phyloP scores from a whole-genome alignment of 2,329 filamentous ascomycete species.

The Penicillium sp. region DNA sequence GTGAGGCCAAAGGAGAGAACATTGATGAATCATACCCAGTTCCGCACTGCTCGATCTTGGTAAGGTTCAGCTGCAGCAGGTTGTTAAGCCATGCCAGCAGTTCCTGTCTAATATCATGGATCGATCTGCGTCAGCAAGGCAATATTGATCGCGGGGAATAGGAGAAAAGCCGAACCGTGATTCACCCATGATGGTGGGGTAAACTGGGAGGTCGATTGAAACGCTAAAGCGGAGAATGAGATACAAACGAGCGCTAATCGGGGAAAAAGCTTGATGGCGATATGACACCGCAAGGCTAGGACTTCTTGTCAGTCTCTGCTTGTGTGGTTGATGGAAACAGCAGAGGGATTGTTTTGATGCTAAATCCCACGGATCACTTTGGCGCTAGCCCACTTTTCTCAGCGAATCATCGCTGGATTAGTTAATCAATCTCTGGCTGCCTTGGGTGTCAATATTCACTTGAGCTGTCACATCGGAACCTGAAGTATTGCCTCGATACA shows the following conservation, averaged over 20 bases:
- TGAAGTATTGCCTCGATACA: not conserved
- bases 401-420: conserved; percentile 53
- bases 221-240: conserved; percentile 6
- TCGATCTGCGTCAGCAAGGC: conserved; percentile 11
- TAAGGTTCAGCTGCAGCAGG: conserved; percentile 96
- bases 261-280: not conserved
- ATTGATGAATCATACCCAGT: conserved; percentile 69
- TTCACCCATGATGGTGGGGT: conserved; percentile 63
- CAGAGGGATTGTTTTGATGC: conserved; percentile 73
- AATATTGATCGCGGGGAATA: conserved; percentile 15
- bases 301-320: conserved; percentile 17
- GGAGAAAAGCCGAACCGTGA: conserved; percentile 53
- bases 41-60: conserved; percentile 98
- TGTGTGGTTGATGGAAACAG: conserved; percentile 25
- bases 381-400: conserved; percentile 17
- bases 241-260: conserved; percentile 5
- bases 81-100: conserved; percentile 95
- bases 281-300: conserved; percentile 13
- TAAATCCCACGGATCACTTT: conserved; percentile 28
- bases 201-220: conserved; percentile 10
- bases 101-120: conserved; percentile 69
- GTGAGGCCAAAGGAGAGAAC: conserved; percentile 9
- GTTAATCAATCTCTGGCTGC: conserved; percentile 17
- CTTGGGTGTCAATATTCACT: conserved; percentile 7
- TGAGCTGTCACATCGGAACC: not conserved